These are phyloP conservation scores for Xerocomellus dryophilus DNA, from an alignment of 768 basidiomycete genomes.

Conservation along the genomic window DNA sequence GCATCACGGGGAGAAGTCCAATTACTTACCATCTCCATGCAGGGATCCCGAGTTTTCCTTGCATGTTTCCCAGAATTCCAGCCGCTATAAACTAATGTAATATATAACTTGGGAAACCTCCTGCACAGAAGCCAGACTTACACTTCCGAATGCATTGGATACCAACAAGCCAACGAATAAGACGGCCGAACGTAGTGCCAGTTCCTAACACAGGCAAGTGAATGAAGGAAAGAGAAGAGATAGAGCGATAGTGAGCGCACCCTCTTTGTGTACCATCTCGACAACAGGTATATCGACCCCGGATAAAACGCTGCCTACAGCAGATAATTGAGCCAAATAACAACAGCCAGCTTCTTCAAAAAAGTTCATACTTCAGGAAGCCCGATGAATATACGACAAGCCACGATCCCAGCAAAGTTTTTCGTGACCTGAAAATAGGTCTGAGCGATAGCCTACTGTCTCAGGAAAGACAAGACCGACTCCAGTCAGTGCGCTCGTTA, in stretches of 20 bases:
- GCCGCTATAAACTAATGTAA: slow-evolving; percentile 61
- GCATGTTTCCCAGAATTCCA: slow-evolving; percentile 68
- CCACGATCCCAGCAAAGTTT: slow-evolving; percentile 52
- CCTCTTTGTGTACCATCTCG: slow-evolving; percentile 53
- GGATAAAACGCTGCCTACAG: slow-evolving; percentile 61
- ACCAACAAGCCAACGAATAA: slow-evolving; percentile 58
- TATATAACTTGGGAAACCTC: neutral
- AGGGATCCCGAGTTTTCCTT: slow-evolving; percentile 60
- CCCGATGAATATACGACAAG: slow-evolving; percentile 60
- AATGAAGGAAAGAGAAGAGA: neutral
- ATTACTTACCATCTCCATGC: slow-evolving; percentile 64
- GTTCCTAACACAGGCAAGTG: slow-evolving; percentile 39
- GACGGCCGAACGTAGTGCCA: slow-evolving; percentile 60
- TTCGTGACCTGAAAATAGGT: slow-evolving; percentile 43
- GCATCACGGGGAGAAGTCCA: neutral
- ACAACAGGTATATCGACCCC: slow-evolving; percentile 46
- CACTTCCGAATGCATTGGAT: slow-evolving; percentile 66
- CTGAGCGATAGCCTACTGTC: neutral
- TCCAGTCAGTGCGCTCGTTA: slow-evolving; percentile 61
- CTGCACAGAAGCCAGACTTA: slow-evolving; percentile 28
- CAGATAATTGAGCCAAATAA: neutral
- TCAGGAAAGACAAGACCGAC: slow-evolving; percentile 30
- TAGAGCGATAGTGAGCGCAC: neutral
- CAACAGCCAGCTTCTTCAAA: too few species aligned
- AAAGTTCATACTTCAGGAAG: slow-evolving; percentile 46